phyloP scores from a whole-genome alignment of 1,284 basidiomycete genomes.

The Crocinoboletus sp. region DNA sequence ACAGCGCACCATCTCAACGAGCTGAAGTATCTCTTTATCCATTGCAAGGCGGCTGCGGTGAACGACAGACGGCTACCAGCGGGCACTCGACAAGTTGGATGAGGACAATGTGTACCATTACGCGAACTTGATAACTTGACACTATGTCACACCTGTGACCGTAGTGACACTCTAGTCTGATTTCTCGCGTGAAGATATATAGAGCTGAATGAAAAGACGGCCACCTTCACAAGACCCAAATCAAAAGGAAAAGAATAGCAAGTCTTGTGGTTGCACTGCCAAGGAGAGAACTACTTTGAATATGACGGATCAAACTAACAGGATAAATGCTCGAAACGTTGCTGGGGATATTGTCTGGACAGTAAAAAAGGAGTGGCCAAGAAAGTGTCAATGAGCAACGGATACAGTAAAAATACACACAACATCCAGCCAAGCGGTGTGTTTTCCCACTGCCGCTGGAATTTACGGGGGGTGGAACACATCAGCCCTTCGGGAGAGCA shows the following conservation, averaged over 20 bases:
- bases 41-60: conserved; percentile 21
- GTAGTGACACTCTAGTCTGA: conserved; percentile 11
- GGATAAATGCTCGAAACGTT: conserved; percentile 1
- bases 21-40: conserved; percentile 43
- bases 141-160: conserved; percentile 26
- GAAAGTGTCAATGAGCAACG: conserved; percentile 13
- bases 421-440: conserved; percentile 26
- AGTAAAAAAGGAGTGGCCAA: conserved; percentile 11
- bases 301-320: conserved; percentile 7
- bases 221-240: conserved; percentile 13
- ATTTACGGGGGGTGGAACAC: conserved; percentile 2
- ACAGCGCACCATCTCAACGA: conserved; percentile 53
- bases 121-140: conserved; percentile 19
- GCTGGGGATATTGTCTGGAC: conserved; percentile 3
- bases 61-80: conserved; percentile 2
- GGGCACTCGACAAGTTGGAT: conserved; percentile 4
- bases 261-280: background rate
- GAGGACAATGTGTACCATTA: conserved; percentile 20
- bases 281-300: conserved; percentile 3
- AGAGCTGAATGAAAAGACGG: conserved; percentile 24
- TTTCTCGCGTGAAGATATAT: background rate
- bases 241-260: conserved; percentile 4
- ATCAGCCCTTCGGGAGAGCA: conserved; percentile 28
- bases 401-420: conserved; percentile 29
- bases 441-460: conserved; percentile 8